A percentile compares a stretch with the other conserved stretches of the same genome.
These are phyloP conservation scores for Leccinum huronense DNA, from an alignment of 1,284 basidiomycete species.

Conservation along the genomic window DNA sequence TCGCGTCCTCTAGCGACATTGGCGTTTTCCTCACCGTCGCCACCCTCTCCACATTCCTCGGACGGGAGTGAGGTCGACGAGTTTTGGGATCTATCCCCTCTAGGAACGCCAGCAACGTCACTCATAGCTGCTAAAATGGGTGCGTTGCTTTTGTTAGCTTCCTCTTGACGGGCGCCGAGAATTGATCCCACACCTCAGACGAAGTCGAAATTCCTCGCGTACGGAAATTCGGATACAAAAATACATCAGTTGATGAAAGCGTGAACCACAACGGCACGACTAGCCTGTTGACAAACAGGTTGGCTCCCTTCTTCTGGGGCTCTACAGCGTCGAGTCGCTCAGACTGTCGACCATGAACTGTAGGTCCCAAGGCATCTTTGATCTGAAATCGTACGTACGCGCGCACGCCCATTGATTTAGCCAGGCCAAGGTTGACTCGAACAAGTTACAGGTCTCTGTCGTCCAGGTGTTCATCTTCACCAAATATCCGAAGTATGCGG, in stretches of 20 bases:
- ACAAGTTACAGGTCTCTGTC: conserved; percentile 86
- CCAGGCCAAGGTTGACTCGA: conserved; percentile 93
- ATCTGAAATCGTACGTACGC: conserved; percentile 93
- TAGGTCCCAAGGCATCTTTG: conserved; percentile 96
- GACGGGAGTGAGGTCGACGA: conserved; percentile 43
- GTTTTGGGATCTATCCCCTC: conserved; percentile 44
- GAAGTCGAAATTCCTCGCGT: conserved; percentile 34
- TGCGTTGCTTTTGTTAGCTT: conserved; percentile 17
- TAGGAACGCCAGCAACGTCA: conserved; percentile 32
- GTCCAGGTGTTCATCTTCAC: conserved; percentile 89
- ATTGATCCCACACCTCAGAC: conserved; percentile 19
- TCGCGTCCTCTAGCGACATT: conserved; percentile 20
- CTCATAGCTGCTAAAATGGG: conserved; percentile 45
- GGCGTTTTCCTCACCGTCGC: conserved; percentile 35
- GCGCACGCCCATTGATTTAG: conserved; percentile 99
- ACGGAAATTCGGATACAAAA: conserved; percentile 30
- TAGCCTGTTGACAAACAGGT: conserved; percentile 29
- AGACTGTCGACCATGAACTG: conserved; percentile 96
- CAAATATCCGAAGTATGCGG: conserved; percentile 56
- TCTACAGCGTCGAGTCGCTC: conserved; percentile 96
- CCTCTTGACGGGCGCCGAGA: conserved; percentile 4
- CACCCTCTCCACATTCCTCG: conserved; percentile 37
- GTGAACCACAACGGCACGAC: conserved; percentile 5
- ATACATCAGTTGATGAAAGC: conserved; percentile 11
- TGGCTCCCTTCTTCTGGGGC: conserved; percentile 18